A percentile compares a stretch with the other conserved stretches of the same genome.
phyloP scores from a whole-genome alignment of 2,329 filamentous ascomycete species.

The Periglandula ipomoeae region DNA sequence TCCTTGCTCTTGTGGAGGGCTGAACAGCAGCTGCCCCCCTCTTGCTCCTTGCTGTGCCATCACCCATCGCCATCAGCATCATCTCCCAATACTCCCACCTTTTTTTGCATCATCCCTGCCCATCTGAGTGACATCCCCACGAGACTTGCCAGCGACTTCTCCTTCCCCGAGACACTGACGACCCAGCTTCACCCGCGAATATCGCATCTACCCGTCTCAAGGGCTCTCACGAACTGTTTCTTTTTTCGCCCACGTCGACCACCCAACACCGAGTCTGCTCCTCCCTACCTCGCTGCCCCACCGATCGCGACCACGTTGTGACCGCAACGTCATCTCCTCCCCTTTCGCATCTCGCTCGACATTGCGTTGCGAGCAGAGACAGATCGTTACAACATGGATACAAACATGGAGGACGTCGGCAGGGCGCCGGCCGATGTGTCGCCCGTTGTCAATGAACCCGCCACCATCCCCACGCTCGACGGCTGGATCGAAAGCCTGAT shows the following conservation, averaged over 20 bases:
- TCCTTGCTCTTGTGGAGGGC: too few relatives aligned
- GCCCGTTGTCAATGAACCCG: slow-evolving; percentile 65
- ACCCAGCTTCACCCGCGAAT: background rate
- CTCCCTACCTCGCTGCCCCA: slow-evolving; percentile 10
- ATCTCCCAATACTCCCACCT: background rate
- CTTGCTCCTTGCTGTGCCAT: background rate
- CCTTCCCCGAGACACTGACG: background rate
- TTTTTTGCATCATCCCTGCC: slow-evolving; percentile 8
- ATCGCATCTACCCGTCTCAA: background rate
- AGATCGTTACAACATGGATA: slow-evolving; percentile 59
- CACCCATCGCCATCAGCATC: background rate
- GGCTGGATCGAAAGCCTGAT: slow-evolving; percentile 99
- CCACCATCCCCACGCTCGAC: slow-evolving; percentile 86
- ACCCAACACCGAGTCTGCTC: background rate
- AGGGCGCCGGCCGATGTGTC: slow-evolving; percentile 74
- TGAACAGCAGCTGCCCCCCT: background rate
- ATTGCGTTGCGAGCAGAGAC: slow-evolving; percentile 12
- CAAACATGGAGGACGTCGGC: slow-evolving; percentile 97
- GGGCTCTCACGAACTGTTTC: background rate
- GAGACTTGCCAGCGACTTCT: background rate
- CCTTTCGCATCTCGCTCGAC: slow-evolving; percentile 13
- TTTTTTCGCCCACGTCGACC: background rate
- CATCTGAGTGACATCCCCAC: slow-evolving; percentile 5
- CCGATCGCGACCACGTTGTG: slow-evolving; percentile 13
- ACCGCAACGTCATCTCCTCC: slow-evolving; percentile 22